A percentile compares a stretch with the other conserved stretches of the same genome.
phyloP scores from a whole-genome alignment of 495 filamentous ascomycete genomes.

The Penicillium riverlandense region DNA sequence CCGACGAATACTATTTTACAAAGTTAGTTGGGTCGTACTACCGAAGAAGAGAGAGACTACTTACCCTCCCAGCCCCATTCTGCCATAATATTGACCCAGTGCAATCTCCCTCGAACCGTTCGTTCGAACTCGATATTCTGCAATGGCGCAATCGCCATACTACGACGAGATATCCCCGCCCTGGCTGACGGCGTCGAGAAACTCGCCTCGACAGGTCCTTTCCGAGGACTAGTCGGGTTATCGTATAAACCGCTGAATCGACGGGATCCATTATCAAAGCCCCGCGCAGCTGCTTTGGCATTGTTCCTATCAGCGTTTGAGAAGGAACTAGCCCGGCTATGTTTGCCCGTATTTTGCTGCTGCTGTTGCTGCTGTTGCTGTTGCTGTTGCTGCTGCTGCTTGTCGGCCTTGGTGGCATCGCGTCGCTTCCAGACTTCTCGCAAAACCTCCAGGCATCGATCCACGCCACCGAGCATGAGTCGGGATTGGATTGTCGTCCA shows the following conservation, averaged over 20 bases:
- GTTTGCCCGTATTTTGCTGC: no score
- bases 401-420: constrained; percentile 38
- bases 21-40: background rate
- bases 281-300: constrained; percentile 2
- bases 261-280: background rate
- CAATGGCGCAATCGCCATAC: constrained; percentile 25
- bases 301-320: constrained; percentile 4
- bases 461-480: constrained; percentile 66
- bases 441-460: constrained; percentile 71
- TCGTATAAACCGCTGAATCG: constrained; percentile 1
- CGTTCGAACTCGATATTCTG: constrained; percentile 54
- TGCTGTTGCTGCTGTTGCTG: constrained; percentile 6
- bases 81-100: constrained; percentile 76
- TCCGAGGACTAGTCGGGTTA: constrained; percentile 6
- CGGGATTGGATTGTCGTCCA: constrained; percentile 58
- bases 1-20: background rate
- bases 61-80: constrained; percentile 76
- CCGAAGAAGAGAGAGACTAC: constrained; percentile 2
- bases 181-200: constrained; percentile 1
- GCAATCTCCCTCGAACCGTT: constrained; percentile 60
- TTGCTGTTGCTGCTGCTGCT: constrained; percentile 13
- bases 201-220: constrained; percentile 2
- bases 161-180: constrained; percentile 10
- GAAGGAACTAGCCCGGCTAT: background rate
- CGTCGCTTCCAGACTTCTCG: constrained; percentile 60